Base-by-base conservation (phyloP, 2,329 filamentous ascomycete species). In the Canariomyces notabilis region DNA sequence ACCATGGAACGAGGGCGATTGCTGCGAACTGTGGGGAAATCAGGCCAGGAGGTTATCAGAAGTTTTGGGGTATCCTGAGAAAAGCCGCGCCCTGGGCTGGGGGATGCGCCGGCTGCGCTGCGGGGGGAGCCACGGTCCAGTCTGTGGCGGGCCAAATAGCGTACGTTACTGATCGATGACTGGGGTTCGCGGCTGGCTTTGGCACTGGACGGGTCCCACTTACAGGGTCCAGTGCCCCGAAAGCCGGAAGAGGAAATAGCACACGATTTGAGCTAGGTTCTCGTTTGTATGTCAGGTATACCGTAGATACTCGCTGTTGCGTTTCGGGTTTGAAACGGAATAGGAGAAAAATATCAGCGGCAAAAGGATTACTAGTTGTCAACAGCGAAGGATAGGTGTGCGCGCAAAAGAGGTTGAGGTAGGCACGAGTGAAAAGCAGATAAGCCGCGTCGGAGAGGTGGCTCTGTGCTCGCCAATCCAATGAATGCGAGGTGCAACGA, bases 171-270 rank as follows among this genome's bases (percentile, higher is more conserved):
- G n/a, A n/a, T 26, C 37, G 34, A 35, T 41, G 50, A 67, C 59
- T 42, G 54, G 52, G 3, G 59, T 51, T n/a, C n/a, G 26, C 26
- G 26, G 26, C 26, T 11, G 26, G 26, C 26, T 12, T 8, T 29
- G 9, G 26, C 9, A 12, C 7, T 29, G 26, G n/a, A n/a, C n/a
- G n/a, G 26, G 26, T 29, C 26, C 26, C 26, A 29, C 26, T 29
- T 29, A 12, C 26, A 29, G 9, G 26, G 9, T 29, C 26, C 26
- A 29, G 26, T 12, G 26, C 4, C 26, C 26, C 26, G 14, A 12
- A 12, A 12, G 7, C 26, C 26, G 9, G 26, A 29, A 29, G 26
- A 29, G 26, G 26, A 8, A 29, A 29, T 29, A 12, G 9, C 26
- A 12, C 26, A 29, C 4, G 26, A 11, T 29, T 5, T 9, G 26